Percentiles rank a stretch among this genome's conserved stretches.
These are phyloP conservation scores for Termitomyces bulborhizus DNA, from an alignment of 768 basidiomycete genomes.

Conservation along the genomic window DNA sequence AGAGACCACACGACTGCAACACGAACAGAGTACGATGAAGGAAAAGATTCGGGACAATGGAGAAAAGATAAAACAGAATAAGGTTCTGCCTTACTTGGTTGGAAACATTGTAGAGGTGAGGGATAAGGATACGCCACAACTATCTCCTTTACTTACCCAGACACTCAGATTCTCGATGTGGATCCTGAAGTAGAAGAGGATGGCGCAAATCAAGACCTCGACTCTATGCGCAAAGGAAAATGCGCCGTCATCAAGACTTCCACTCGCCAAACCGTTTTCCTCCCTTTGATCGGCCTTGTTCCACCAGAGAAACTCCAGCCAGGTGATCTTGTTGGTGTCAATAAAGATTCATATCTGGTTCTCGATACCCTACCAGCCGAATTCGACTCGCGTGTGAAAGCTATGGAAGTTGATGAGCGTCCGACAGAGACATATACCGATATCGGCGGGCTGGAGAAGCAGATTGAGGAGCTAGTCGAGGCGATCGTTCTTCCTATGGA, in stretches of 20 bases:
- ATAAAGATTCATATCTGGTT: constrained; percentile 98
- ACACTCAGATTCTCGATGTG: constrained; percentile 78
- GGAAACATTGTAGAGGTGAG: constrained; percentile 95
- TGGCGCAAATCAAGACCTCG: constrained; percentile 92
- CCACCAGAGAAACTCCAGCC: constrained; percentile 87
- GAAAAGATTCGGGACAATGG: constrained; percentile 98
- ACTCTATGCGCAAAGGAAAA: constrained; percentile 95
- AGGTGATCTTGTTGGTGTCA: constrained; percentile 94
- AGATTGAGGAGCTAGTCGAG: constrained; percentile 97
- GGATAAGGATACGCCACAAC: not conserved
- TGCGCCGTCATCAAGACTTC: constrained; percentile 99
- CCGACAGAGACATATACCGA: constrained; percentile 97
- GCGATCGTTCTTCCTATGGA: constrained; percentile 99
- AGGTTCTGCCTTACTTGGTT: constrained; percentile 95
- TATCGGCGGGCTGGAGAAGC: constrained; percentile 97
- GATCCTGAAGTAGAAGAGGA: constrained; percentile 92
- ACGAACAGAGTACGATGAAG: constrained; percentile 95
- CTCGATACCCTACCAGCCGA: constrained; percentile 94
- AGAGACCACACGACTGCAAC: constrained; percentile 84
- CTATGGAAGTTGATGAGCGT: constrained; percentile 99
- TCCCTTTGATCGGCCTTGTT: constrained; percentile 96
- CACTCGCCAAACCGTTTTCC: constrained; percentile 96
- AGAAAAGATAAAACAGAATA: constrained; percentile 99
- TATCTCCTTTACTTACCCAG: constrained; percentile 5
- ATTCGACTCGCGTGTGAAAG: constrained; percentile 97